Conservation (phyloP, 768 basidiomycete genomes). For the Tubosaeta brunneosetosa region DNA sequence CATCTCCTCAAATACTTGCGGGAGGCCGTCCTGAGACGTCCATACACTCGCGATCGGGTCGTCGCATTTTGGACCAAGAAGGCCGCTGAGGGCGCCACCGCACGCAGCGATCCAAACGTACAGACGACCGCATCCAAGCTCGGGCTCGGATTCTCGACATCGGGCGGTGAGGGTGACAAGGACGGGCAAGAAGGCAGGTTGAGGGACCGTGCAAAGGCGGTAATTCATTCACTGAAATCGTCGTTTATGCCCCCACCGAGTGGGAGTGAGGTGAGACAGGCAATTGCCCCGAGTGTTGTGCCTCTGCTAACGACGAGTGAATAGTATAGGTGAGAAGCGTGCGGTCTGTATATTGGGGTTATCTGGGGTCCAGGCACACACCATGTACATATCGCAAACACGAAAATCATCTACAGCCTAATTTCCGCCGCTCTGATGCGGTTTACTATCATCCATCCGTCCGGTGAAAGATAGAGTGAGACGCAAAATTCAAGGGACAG, state of each 20-base stretch:
- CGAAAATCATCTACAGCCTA: not conserved
- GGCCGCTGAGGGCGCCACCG: conserved; percentile 46
- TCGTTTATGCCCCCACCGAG: conserved; percentile 21
- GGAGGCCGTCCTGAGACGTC: conserved; percentile 53
- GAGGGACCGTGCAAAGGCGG: conserved; percentile 24
- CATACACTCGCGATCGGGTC: conserved; percentile 43
- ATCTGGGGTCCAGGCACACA: not conserved
- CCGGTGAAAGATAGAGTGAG: too few relatives aligned
- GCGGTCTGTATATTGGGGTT: not conserved
- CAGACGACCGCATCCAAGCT: conserved; percentile 42
- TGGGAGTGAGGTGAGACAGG: not conserved
- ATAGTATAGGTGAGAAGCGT: not conserved
- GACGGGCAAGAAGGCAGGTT: conserved; percentile 20
- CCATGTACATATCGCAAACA: not conserved
- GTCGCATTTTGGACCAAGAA: conserved; percentile 56
- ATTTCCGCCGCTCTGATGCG: not conserved
- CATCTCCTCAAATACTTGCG: conserved; percentile 54
- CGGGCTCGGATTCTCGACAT: conserved; percentile 36
- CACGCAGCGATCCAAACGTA: conserved; percentile 46
- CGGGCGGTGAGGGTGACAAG: conserved; percentile 3
- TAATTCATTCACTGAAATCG: conserved; percentile 23
- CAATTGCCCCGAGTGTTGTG: not conserved
- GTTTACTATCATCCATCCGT: not conserved
- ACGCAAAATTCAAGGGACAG: not conserved
- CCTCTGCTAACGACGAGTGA: not conserved